Percentiles rank a stretch among this genome's conserved stretches.
These are phyloP conservation scores for Pichia sp. DNA, from an alignment of 1,139 yeast genomes.

Conservation along the genomic window DNA sequence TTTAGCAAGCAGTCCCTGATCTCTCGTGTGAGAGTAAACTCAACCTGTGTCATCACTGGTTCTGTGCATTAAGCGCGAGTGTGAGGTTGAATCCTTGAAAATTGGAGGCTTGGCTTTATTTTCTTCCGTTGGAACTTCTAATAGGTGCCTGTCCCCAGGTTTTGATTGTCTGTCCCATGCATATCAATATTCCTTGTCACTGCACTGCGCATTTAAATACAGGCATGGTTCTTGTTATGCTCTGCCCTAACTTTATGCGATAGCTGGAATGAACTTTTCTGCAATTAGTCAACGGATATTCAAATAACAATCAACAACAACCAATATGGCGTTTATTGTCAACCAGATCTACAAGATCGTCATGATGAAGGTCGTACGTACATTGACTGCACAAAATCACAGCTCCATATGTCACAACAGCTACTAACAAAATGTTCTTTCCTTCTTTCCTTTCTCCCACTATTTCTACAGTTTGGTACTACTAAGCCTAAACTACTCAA, in stretches of 20 bases:
- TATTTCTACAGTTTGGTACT: constrained; percentile 5
- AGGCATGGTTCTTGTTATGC: no score
- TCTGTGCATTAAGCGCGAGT: constrained; percentile 5
- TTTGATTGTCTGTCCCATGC: no score
- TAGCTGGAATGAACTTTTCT: constrained; percentile 7
- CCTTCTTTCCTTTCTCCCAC: neutral
- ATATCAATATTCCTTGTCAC: no score
- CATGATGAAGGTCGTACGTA: constrained; percentile 7
- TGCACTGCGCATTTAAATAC: no score
- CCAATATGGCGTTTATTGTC: constrained; percentile 7
- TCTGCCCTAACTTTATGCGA: no score
- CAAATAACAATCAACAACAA: no score
- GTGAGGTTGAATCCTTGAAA: constrained; percentile 4
- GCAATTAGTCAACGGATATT: constrained; percentile 1
- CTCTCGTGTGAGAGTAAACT: no score
- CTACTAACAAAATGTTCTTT: neutral
- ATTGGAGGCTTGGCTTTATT: constrained; percentile 4
- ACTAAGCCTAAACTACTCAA: constrained; percentile 3
- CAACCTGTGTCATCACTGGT: neutral
- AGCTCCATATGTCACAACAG: neutral
- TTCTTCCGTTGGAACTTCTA: no score
- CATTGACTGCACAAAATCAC: no score
- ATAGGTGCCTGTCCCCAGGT: no score
- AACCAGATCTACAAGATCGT: constrained; percentile 3
- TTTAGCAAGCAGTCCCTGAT: no score